phyloP scores from a whole-genome alignment of 768 basidiomycete species.

The Panus rudis region DNA sequence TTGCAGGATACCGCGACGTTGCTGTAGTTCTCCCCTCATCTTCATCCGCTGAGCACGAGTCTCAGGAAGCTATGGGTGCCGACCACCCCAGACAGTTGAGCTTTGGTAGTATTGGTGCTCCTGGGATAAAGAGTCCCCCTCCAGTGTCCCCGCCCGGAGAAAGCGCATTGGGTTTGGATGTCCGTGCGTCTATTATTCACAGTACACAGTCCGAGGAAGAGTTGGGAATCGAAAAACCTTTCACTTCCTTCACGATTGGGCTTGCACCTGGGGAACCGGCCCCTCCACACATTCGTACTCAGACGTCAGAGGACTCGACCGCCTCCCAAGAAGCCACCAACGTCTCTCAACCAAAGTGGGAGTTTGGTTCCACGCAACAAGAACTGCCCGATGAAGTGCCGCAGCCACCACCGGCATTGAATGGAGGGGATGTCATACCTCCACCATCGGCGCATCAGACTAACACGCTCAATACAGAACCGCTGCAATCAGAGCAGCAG shows the following conservation, averaged over 20 bases:
- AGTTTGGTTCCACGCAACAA: slow-evolving; percentile 44
- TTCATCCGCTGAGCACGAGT: slow-evolving; percentile 7
- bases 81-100: slow-evolving; percentile 31
- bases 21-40: slow-evolving; percentile 16
- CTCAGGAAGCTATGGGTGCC: slow-evolving; percentile 1
- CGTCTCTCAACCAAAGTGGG: slow-evolving; percentile 35
- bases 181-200: too few species aligned
- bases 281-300: background rate
- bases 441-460: background rate
- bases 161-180: slow-evolving; percentile 8
- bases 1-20: slow-evolving; percentile 28
- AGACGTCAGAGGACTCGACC: slow-evolving; percentile 24
- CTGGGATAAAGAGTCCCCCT: too few species aligned
- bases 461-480: too few species aligned
- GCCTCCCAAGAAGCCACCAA: slow-evolving; percentile 15
- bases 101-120: slow-evolving; percentile 44
- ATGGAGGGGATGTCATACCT: background rate
- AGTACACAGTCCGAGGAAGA: too few species aligned
- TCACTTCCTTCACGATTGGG: background rate
- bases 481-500: too few species aligned
- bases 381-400: background rate
- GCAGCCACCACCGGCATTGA: background rate
- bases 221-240: too few species aligned
- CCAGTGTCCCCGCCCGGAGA: too few species aligned
- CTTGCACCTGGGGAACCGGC: background rate